Base-by-base conservation (phyloP, 1,284 basidiomycete species). In the Sporisorium graminicola region DNA sequence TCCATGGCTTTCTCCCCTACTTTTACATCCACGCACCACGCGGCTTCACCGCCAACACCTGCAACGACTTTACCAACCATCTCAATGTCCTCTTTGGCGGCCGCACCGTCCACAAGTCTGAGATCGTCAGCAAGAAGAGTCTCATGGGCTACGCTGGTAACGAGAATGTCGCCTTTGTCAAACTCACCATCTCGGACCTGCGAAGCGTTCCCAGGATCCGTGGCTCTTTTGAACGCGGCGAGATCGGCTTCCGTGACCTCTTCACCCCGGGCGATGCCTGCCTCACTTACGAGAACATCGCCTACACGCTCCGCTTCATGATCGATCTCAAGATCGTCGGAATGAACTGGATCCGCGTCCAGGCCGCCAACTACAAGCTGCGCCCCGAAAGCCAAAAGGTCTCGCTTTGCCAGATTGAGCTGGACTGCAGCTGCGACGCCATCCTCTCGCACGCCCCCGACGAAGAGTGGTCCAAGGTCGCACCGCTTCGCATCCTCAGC, bases 251-350 rank as follows among this genome's bases (percentile, higher is more conserved):
- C 62, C 76, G 82, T 22, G 83, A 85, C 57, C 52, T 85, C 37
- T 79, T 83, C 54, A 78, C 74, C 7, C 42, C 80, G 6, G 84
- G 84, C 9, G 82, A 84, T 10, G 51, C 63, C n/a, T 47, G 63
- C 56, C 69, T 84, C 26, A 83, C 78, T 42, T 85, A 82, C 62
- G 84, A 85, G 50, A 84, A 85, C 58, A 82, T 85, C 58, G 82
- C 81, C 5, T 85, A 85, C 58, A 77, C 83, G 0, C 56, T 85
- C 24, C 80, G 84, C 43, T 85, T 85, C 74, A 85, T 85, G 84
- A 84, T 85, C 71, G 84, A 85, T 56, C 69, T 66, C 42, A 69
- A 83, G 57, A 83, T 85, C 51, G 82, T 85, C 46, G 84, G 84
- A 20, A 85, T 85, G 84, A 85, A 84, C 59, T 85, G 84, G 84